Evolutionary conservation across 2,329 filamentous ascomycete genomes (phyloP), one percentile per base, ranked within the genome.

Genomic region (Venturia effusa): DNA sequence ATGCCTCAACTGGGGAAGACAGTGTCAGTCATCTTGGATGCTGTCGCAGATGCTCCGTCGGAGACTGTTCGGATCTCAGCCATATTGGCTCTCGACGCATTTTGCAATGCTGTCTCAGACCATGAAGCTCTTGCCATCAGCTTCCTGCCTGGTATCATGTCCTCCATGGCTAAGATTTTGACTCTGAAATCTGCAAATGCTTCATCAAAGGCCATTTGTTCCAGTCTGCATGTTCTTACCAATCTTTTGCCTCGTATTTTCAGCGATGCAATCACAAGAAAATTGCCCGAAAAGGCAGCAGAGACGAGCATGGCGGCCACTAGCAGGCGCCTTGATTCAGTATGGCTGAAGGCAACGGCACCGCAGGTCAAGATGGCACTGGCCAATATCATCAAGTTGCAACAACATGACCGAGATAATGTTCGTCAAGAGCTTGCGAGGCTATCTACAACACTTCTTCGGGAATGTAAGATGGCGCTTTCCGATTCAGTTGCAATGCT

Each of bases 91-190:
- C 72, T 97, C 1, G 76, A 83, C 61, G 77, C 83, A 0, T 76
- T 94, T 8, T 84, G 86, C 67, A 70, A 74, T 7, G 83, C 85
- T 27, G 80, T 96, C 54, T 85, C 82, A 62, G 88, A 94, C 69
- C 83, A 83, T 59, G 83, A 88, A n/a, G 85, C 89, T 2, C 78
- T 96, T 64, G 90, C 91, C 40, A 61, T 51, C 11, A 92, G 84
- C 66, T 94, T 99, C 70, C 80, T 97, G 51, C 94, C 95, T 0
- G 91, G 92, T 11, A 90, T 90, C 0, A 84, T 96, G 0, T 97
- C 94, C 3, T 85, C 86, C 0, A 77, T 99, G 30, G 87, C 88
- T 1, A 92, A 88, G 70, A 78, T 91, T 0, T 76, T 96, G 61
- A 87, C 88, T 81, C n/a, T 79, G 83, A 48, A 81, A 82, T 68